Base-by-base conservation (phyloP, 108 stramenopile genomes). In the Fragilaria crotonensis region DNA sequence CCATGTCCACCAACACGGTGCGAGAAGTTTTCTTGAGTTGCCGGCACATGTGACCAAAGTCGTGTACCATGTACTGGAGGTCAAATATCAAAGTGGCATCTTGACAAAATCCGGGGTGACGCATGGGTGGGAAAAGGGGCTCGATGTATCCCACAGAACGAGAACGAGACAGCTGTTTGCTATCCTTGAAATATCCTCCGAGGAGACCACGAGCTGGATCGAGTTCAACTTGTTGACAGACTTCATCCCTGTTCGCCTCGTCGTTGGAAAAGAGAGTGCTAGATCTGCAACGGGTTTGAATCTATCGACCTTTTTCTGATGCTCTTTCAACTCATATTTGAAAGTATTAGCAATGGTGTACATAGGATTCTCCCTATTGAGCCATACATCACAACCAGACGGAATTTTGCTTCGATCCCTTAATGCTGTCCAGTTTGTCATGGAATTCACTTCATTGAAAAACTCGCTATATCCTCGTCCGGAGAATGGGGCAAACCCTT, bases 1-100 rank as follows among this genome's bases (percentile, higher is more conserved):
- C 86, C 72, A 87, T 70, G 52, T 87, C 86, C 0, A 87, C 33
- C 22, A 87, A 66, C 3, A 84, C 67, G 18, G 57, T 68, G 5
- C 59, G 45, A 19, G 73, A 70, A 29, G 31, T 33, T 0, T 57
- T 60, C 21, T 71, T 78, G 14, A 87, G 63, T 22, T 66, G 52
- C 0, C 60, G 46, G 54, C 86, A 87, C 70, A 84, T 79, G 60
- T 63, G 30, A 11, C 71, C 70, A 68, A 83, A 87, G 60, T 87
- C 82, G 48, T 84, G 86, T 1, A 87, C 65, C 48, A 87, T 30
- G 46, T 84, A 87, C 25, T 70, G 60, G 49, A 81, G 63, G 53
- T 54, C 57, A 64, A 67, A 72, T 0, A 68, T 0, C 5, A 7
- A 20, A 3, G 9, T 17, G 3, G 5, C 21, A 19, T 66, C 50